phyloP scores from a whole-genome alignment of 2,329 filamentous ascomycete genomes.

The Monilinia vaccinii-corymbosi region DNA sequence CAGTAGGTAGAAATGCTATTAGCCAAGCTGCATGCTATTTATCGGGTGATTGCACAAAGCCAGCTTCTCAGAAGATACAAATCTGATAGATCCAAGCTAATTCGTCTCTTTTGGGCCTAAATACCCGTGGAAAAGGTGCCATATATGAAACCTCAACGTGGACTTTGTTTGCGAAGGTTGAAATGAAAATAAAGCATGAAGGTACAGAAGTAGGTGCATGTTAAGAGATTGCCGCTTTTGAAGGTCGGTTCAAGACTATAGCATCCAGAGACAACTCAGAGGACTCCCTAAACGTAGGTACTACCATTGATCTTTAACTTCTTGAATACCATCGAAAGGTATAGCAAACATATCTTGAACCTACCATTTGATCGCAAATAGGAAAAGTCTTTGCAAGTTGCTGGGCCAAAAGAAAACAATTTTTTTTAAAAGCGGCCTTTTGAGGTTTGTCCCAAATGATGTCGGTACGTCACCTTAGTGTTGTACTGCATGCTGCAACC shows the following conservation, averaged over 20 bases:
- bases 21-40: not conserved
- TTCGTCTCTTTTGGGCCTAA: not conserved
- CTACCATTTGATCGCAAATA: not conserved
- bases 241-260: too few species aligned
- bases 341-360: not conserved
- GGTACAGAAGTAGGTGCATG: not conserved
- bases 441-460: not conserved
- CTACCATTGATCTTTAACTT: not conserved
- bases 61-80: not conserved
- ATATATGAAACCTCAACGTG: not conserved
- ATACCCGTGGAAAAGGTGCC: not conserved
- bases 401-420: not conserved
- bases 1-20: not conserved
- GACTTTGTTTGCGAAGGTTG: not conserved
- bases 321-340: not conserved
- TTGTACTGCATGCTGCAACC: not conserved
- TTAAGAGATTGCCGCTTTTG: not conserved
- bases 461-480: not conserved
- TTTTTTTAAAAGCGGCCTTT: not conserved
- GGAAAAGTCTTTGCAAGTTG: not conserved
- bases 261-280: not conserved
- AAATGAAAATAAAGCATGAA: not conserved
- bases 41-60: conserved; percentile 1
- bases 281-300: not conserved
- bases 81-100: not conserved